phyloP scores from a whole-genome alignment of 176 grass and related monocot species.

The Rhynchospora pubera region DNA sequence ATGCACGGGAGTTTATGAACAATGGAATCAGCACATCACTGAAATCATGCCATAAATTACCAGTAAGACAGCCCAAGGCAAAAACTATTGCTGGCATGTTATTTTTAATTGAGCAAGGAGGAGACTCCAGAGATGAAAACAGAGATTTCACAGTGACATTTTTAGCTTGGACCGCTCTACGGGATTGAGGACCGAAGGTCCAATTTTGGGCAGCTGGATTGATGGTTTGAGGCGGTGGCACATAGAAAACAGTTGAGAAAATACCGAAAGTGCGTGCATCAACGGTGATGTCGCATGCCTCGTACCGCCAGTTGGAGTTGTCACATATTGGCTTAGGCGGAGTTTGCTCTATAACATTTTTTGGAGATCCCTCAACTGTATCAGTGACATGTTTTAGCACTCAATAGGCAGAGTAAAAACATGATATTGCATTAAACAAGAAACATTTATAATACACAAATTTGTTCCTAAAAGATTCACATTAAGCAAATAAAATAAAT shows the following conservation, averaged over 20 bases:
- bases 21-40: slow-evolving; percentile 61
- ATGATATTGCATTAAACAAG: no score
- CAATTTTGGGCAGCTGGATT: slow-evolving; percentile 29
- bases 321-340: slow-evolving; percentile 51
- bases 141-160: slow-evolving; percentile 40
- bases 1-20: slow-evolving; percentile 39
- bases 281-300: slow-evolving; percentile 43
- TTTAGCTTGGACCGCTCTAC: slow-evolving; percentile 38
- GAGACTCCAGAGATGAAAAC: slow-evolving; percentile 26
- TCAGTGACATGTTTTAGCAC: not conserved
- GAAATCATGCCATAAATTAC: slow-evolving; percentile 67
- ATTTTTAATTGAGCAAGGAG: slow-evolving; percentile 41
- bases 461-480: not conserved
- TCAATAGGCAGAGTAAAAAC: no score
- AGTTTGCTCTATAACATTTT: not conserved
- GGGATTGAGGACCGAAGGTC: slow-evolving; percentile 55
- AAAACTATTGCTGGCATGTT: slow-evolving; percentile 43
- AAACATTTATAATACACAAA: not conserved
- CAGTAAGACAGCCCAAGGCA: slow-evolving; percentile 60
- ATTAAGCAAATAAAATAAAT: not conserved
- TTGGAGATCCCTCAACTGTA: not conserved
- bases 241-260: slow-evolving; percentile 38
- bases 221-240: not conserved
- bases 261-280: slow-evolving; percentile 43
- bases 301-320: slow-evolving; percentile 40